Evolutionary conservation across 805 yeast genomes (phyloP).

Genomic region (Pichia paraexigua): DNA sequence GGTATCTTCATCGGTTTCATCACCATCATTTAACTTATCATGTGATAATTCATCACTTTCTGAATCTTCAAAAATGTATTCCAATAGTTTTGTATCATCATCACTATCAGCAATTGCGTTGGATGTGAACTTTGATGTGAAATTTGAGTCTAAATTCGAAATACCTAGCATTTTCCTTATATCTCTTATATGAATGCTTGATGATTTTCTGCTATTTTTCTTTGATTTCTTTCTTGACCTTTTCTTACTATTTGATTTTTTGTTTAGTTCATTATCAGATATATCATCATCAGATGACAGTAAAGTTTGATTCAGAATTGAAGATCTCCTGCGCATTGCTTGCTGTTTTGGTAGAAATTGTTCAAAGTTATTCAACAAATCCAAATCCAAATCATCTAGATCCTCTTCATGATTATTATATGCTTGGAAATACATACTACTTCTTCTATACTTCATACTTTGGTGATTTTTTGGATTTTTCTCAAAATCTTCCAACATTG

Average conservation of each 20-base stretch:
- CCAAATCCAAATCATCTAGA: conserved; percentile 25
- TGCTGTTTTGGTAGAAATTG: conserved; percentile 16
- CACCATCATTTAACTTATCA: conserved; percentile 49
- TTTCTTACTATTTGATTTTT: conserved; percentile 1
- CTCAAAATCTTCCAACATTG: conserved; percentile 33
- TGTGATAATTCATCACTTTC: conserved; percentile 16
- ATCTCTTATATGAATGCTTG: conserved; percentile 21
- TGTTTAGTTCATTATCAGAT: conserved; percentile 19
- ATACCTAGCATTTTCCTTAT: conserved; percentile 13
- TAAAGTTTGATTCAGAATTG: conserved; percentile 34
- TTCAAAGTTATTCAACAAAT: conserved; percentile 13
- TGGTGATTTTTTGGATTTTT: conserved; percentile 9
- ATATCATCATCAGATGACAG: conserved; percentile 20
- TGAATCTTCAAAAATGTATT: conserved; percentile 48
- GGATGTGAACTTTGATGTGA: conserved; percentile 10
- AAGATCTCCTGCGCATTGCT: conserved; percentile 31
- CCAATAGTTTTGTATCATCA: conserved; percentile 63
- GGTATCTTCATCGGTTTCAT: conserved; percentile 91
- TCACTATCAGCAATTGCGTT: conserved; percentile 13
- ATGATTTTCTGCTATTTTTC: neutral
- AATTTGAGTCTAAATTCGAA: conserved; percentile 10
- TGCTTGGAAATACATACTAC: conserved; percentile 12
- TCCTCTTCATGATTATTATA: conserved; percentile 25
- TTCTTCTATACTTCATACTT: conserved; percentile 8
- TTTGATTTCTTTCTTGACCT: conserved; percentile 3